Evolutionary conservation across 73 alveolate species (phyloP).

Genomic region (Paramecium primaurelia): DNA sequence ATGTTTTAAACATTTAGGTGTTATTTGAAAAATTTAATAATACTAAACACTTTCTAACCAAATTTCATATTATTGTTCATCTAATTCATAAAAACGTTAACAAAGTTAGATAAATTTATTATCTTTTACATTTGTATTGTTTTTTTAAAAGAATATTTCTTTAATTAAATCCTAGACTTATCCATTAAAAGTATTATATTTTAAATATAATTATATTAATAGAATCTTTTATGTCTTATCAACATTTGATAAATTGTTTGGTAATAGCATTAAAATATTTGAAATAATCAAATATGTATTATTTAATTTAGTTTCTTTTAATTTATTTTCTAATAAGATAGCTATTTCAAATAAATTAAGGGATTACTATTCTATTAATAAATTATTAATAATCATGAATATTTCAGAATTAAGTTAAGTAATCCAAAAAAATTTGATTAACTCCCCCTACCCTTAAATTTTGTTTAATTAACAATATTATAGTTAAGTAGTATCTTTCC

Average conservation of each 20-base stretch:
- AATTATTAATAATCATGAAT: neutral
- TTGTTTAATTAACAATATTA: neutral
- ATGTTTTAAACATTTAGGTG: neutral
- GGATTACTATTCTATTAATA: neutral
- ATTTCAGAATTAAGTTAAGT: neutral
- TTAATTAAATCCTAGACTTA: neutral
- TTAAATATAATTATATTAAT: neutral
- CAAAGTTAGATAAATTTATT: neutral
- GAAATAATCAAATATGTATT: neutral
- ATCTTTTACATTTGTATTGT: neutral
- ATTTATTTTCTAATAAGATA: neutral
- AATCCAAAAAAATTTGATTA: neutral
- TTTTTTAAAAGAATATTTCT: neutral
- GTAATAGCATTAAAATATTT: neutral
- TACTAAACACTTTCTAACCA: neutral
- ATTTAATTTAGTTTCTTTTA: neutral
- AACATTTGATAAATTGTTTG: neutral
- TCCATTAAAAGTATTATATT: neutral
- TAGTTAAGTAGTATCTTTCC: neutral
- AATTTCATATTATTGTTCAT: neutral
- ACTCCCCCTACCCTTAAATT: neutral
- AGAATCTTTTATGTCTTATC: neutral
- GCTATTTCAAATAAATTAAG: neutral
- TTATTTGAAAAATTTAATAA: neutral
- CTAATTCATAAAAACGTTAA: neutral